Conservation (phyloP, 2,329 filamentous ascomycete species). For the Zasmidium angulare region DNA sequence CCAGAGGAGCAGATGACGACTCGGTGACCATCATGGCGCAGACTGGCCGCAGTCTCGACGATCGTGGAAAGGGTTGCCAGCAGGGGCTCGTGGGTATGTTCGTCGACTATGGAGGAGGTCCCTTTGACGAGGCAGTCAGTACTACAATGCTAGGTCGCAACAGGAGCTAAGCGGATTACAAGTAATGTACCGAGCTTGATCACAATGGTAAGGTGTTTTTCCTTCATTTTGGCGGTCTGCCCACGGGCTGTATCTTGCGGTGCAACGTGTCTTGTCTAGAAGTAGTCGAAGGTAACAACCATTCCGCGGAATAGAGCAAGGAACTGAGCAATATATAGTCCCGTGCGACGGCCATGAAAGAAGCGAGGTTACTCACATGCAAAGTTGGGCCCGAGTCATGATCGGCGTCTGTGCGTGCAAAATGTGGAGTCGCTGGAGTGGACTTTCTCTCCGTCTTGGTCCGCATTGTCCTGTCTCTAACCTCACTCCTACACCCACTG, state of each 20-base stretch:
- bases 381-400: neutral
- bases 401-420: neutral
- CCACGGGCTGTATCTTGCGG: neutral
- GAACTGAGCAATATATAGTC: neutral
- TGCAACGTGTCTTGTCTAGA: neutral
- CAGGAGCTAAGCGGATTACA: constrained; percentile 13
- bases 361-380: neutral
- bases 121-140: constrained; percentile 54
- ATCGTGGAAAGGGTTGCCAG: constrained; percentile 88
- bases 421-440: neutral
- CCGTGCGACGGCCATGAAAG: neutral
- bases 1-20: constrained; percentile 97
- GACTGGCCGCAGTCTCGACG: constrained; percentile 85
- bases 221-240: constrained; percentile 57
- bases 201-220: constrained; percentile 71
- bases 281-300: neutral
- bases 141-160: constrained; percentile 8
- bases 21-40: constrained; percentile 86
- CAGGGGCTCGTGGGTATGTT: constrained; percentile 89
- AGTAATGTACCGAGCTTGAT: constrained; percentile 74
- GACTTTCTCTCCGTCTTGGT: neutral
- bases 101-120: constrained; percentile 98
- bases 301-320: constrained; percentile 1
- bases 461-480: neutral
- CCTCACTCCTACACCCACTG: neutral